phyloP scores from a whole-genome alignment of 345 rosid genomes.

The Populus deltoides region DNA sequence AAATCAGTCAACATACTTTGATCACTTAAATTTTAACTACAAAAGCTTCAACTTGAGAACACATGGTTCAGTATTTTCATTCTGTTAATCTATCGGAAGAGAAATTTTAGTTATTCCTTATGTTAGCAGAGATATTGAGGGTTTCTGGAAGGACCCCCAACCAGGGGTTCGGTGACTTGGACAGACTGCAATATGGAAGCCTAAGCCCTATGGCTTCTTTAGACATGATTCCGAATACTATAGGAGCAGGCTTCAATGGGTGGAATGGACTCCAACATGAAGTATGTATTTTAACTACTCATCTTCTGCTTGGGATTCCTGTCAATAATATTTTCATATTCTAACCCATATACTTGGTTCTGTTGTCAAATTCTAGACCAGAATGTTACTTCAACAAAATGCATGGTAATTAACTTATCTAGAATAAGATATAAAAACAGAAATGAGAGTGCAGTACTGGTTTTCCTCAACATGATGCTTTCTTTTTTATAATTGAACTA shows the following conservation, averaged over 20 bases:
- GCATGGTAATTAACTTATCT: not conserved
- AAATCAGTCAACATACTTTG: not conserved
- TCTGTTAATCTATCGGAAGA: not conserved
- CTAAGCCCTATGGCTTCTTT: constrained; percentile 97
- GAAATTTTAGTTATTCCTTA: not conserved
- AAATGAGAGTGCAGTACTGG: not conserved
- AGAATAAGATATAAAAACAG: not conserved
- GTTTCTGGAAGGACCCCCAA: constrained; percentile 70
- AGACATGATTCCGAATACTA: constrained; percentile 57
- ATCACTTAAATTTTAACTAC: not conserved
- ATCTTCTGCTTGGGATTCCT: constrained; percentile 4
- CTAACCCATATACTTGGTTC: not conserved
- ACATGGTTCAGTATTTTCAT: not conserved
- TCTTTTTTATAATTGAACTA: not conserved
- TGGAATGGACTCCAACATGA: constrained; percentile 76
- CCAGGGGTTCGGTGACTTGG: constrained; percentile 77
- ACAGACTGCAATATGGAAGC: constrained; percentile 73
- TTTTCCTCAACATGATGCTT: not conserved
- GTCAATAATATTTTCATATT: not conserved
- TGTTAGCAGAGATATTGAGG: constrained; percentile 65
- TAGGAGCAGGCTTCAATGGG: constrained; percentile 56
- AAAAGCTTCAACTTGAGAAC: not conserved
- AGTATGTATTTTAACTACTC: constrained; percentile 32
- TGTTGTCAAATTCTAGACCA: not conserved
- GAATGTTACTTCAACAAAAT: not conserved